Conservation (phyloP, 139 green algal species). For the Chlorella sorokiniana region DNA sequence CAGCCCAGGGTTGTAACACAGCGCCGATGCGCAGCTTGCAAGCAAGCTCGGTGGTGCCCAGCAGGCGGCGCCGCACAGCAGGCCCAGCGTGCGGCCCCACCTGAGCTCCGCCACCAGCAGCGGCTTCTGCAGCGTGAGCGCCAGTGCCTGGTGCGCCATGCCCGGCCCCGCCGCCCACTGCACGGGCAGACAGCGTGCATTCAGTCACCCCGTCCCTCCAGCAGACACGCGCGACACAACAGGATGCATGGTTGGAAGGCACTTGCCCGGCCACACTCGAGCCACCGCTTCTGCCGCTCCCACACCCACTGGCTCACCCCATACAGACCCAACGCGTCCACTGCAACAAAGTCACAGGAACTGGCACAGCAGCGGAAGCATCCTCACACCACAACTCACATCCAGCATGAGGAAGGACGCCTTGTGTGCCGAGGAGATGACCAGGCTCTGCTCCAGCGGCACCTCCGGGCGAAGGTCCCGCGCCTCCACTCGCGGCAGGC, state of each 20-base stretch:
- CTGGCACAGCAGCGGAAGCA: too few species aligned
- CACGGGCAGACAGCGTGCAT: too few species aligned
- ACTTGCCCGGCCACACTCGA: too few species aligned
- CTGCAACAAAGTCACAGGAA: too few species aligned
- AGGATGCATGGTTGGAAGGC: too few species aligned
- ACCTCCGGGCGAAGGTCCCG: conserved; percentile 70
- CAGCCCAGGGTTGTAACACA: neutral
- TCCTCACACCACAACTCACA: too few species aligned
- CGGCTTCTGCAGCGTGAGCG: conserved; percentile 82
- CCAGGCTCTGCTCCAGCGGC: conserved; percentile 61
- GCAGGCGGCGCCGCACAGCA: neutral
- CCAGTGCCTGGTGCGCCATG: conserved; percentile 49
- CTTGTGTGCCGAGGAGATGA: conserved; percentile 67
- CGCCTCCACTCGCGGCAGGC: conserved; percentile 68
- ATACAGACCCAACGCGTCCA: too few species aligned
- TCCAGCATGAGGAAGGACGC: conserved; percentile 58
- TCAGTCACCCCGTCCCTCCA: too few species aligned
- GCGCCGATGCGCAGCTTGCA: neutral
- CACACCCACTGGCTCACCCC: too few species aligned
- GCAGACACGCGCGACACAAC: too few species aligned
- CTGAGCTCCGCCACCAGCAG: conserved; percentile 81
- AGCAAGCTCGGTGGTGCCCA: neutral
- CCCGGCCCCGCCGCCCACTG: conserved; percentile 27
- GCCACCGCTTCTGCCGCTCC: too few species aligned
- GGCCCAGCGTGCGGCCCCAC: neutral